Base-by-base conservation (phyloP, 768 basidiomycete genomes). In the Tricholoma sp. region DNA sequence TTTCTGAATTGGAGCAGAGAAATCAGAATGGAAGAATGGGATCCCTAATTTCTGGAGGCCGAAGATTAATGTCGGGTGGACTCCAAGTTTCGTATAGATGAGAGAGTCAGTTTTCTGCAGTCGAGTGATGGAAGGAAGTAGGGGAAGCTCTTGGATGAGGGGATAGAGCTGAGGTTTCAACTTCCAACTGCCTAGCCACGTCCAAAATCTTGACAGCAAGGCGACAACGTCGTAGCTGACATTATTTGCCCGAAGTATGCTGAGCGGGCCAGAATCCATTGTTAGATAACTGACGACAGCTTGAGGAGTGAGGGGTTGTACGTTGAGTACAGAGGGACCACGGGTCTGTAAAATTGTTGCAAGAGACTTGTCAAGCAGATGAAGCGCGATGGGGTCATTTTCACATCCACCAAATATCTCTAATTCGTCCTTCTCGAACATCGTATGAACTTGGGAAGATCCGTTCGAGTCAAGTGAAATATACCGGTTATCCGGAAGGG, bases 91-190 rank as follows among this genome's bases (percentile, higher is more conserved):
- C 6, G 63, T 59, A 56, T 77, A 78, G 3, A 77, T 57, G 0
- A 65, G 55, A 0, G 61, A 53, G 0, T 63, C 57, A 1, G 65
- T 61, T 1, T 62, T 60, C 33, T 65, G 65, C 1, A 76, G 54
- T 6, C 70, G 70, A 6, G 60, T 56, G 13, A 60, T 61, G 0
- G 73, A 70, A 1, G 77, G 78, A 6, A 79, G 62, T 10, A 78
- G 59, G 31, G 60, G 66, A 1, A 71, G 52, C 1, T 61, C 32
- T 2, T 54, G 36, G 33, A 74, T 61, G 11, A 55, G 57, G 0
- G 60, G 51, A 36, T 70, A 68, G 0, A 75, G 54, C 6, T 60
- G 53, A 1, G 60, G 56, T 15, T 57, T 60, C 12, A 50, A 55
- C 0, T 50, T 15, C 65, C 69, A 76, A 0, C 37, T 55, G 5